Evolutionary conservation across 169 alveolate species (phyloP).

Genomic region (Eimeria acervulina): DNA sequence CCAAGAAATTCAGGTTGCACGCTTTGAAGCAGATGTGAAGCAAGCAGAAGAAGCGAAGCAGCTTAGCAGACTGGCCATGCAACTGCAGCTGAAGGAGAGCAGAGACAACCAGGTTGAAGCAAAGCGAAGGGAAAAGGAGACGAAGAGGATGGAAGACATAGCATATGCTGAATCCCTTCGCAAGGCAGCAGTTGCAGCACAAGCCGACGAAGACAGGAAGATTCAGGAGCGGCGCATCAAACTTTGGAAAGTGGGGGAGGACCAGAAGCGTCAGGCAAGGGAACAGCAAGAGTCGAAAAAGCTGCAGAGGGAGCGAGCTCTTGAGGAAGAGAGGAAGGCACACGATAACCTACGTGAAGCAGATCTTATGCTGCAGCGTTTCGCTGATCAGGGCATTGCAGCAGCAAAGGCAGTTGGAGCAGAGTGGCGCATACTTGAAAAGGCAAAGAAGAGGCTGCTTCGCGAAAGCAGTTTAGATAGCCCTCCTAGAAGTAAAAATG

Average conservation of each 20-base stretch:
- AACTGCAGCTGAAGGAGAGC: conserved; percentile 53
- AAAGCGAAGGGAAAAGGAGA: conserved; percentile 14
- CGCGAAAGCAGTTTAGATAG: background rate
- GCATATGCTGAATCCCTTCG: conserved; percentile 50
- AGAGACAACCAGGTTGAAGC: conserved; percentile 52
- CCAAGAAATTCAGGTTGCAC: conserved; percentile 21
- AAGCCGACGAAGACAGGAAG: conserved; percentile 44
- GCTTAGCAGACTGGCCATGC: background rate
- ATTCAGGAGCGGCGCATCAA: conserved; percentile 32
- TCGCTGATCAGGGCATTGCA: conserved; percentile 53
- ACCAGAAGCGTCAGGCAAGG: conserved; percentile 65
- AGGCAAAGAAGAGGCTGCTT: conserved; percentile 35
- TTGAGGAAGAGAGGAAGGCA: conserved; percentile 29
- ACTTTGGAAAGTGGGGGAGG: conserved; percentile 26
- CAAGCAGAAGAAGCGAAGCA: conserved; percentile 65
- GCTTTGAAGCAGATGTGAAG: conserved; percentile 37
- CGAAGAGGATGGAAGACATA: background rate
- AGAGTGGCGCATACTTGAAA: conserved; percentile 68
- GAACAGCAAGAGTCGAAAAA: conserved; percentile 25
- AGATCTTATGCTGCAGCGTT: conserved; percentile 33
- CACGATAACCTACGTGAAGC: background rate
- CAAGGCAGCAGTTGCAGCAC: conserved; percentile 47
- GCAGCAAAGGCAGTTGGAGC: conserved; percentile 76
- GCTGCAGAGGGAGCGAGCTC: conserved; percentile 24
- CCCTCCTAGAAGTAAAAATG: background rate